These are phyloP conservation scores for Kluyveromyces sp. DNA, from an alignment of 1,139 yeast genomes.

Conservation along the genomic window DNA sequence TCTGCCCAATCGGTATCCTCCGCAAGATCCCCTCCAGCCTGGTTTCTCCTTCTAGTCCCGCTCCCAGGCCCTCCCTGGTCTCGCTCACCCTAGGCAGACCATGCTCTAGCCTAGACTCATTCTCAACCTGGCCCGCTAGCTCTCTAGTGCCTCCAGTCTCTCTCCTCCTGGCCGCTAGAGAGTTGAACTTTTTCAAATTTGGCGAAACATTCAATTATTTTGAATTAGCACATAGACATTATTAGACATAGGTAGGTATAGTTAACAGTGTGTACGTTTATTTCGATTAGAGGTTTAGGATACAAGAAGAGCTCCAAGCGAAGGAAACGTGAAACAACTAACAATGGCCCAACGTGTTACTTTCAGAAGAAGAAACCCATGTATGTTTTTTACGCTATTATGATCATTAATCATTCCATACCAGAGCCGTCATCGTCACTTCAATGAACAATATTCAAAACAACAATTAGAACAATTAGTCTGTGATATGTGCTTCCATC, in stretches of 20 bases:
- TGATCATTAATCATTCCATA: background rate
- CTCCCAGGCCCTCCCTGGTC: background rate
- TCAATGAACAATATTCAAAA: background rate
- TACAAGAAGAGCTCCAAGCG: slow-evolving; percentile 1
- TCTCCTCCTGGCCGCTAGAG: background rate
- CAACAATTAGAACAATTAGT: no score
- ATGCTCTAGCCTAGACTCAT: background rate
- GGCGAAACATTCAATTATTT: background rate
- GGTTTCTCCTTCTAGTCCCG: no score
- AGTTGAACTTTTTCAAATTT: slow-evolving; percentile 1
- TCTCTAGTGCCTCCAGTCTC: background rate
- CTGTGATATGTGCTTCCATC: no score
- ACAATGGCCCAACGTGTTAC: slow-evolving; percentile 77
- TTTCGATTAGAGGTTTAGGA: background rate
- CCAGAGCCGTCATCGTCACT: background rate
- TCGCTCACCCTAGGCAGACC: background rate
- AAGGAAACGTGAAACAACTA: slow-evolving; percentile 20
- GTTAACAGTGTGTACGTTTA: background rate
- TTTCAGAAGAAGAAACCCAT: slow-evolving; percentile 75
- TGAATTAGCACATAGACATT: background rate
- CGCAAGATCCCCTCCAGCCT: no score
- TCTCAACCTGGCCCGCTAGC: background rate
- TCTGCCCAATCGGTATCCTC: no score
- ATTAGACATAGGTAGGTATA: background rate
- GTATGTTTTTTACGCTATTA: slow-evolving; percentile 38